Base-by-base conservation (phyloP, 1,139 yeast genomes). In the Scheffersomyces segobiensis region DNA sequence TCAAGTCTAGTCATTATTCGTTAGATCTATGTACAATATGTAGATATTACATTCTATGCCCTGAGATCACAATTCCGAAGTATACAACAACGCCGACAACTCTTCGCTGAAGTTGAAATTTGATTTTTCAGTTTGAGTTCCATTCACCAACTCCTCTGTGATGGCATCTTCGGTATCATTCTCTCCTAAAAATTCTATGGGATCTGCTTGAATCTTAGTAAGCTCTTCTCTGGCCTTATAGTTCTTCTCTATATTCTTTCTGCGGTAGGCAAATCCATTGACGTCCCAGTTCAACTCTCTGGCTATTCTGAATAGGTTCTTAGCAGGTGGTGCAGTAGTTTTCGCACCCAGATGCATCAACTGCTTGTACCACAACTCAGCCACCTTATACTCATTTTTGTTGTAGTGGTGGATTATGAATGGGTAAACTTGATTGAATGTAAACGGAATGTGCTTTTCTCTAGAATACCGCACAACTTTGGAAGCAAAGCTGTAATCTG, bases 371-470 rank as follows among this genome's bases (percentile, higher is more conserved):
- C 84, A 80, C 17, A 68, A 54, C 55, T 74, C 71, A 1, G 83
- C 81, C 19, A 63, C 62, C 0, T 67, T 67, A 60, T 62, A 63
- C 55, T 79, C 79, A 14, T 70, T 65, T 22, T 73, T 64, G n/a
- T 65, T 63, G 60, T 77, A 76, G 60, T 79, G 81, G 59, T 72
- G 74, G 60, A 67, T 68, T 8, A 80, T 74, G 55, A 80, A 77
- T 0, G 84, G 83, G 55, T 70, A 78, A 1, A 79, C 63, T 61
- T 79, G 84, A 59, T 75, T 73, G 63, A 79, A 78, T 0, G 83
- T 71, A 50, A 77, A 71, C 8, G 81, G 81, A 19, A 77, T 59
- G 3, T 70, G 68, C 22, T 60, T 60, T 5, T 67, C 60, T 19
- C 77, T 64, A 3, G 77, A 71, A 19, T 62, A 61, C 56, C 71